A percentile compares a stretch with the other conserved stretches of the same genome.
Evolutionary conservation across 441 rosid genomes (phyloP).

Genomic region (Sinapis alba): DNA sequence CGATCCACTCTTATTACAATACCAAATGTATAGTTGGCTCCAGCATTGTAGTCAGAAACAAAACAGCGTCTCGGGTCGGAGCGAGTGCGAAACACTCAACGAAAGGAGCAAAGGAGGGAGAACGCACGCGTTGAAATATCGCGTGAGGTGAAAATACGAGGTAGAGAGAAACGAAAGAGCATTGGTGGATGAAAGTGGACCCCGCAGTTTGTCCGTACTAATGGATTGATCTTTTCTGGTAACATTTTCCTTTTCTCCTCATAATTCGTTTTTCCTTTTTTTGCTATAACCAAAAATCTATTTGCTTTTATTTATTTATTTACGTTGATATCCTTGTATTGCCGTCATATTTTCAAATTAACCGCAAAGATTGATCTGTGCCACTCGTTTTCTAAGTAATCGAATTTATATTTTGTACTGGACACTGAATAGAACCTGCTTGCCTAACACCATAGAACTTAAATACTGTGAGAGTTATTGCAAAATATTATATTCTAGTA

Average conservation of each 20-base stretch:
- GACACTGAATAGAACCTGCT: neutral
- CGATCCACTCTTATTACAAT: constrained; percentile 40
- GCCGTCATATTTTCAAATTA: constrained; percentile 1
- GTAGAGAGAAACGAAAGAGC: constrained; percentile 46
- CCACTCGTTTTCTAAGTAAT: constrained; percentile 15
- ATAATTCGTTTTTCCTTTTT: constrained; percentile 78
- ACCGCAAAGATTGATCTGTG: neutral
- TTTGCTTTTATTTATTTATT: neutral
- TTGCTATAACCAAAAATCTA: constrained; percentile 26
- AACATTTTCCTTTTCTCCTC: constrained; percentile 75
- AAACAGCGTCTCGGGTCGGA: constrained; percentile 27
- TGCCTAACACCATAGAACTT: neutral
- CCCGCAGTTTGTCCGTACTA: constrained; percentile 72
- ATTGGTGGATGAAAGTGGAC: constrained; percentile 51
- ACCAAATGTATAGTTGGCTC: constrained; percentile 49
- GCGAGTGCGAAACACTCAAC: constrained; percentile 30
- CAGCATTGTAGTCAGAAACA: constrained; percentile 40
- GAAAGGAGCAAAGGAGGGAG: neutral
- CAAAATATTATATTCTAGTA: neutral
- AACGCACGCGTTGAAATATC: constrained; percentile 36
- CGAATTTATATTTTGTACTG: neutral
- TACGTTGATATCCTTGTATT: constrained; percentile 21
- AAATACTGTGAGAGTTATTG: neutral
- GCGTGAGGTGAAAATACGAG: constrained; percentile 58
- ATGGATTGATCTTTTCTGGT: constrained; percentile 88